A percentile compares a stretch with the other conserved stretches of the same genome.
Evolutionary conservation across 805 yeast species (phyloP).

Genomic region (Ogataea glucozyma): DNA sequence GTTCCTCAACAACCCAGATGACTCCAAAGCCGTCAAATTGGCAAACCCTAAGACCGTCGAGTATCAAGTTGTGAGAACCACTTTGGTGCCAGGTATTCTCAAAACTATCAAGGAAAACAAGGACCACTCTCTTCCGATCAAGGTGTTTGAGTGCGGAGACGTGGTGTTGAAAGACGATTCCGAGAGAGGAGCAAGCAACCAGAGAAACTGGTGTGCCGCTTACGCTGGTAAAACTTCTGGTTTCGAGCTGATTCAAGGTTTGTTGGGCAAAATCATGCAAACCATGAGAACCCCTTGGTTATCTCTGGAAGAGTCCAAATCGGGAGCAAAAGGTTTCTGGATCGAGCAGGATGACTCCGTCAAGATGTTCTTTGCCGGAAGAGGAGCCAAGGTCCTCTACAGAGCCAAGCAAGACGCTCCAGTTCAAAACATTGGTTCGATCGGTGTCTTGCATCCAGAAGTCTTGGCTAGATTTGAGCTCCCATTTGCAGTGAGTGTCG

Average conservation of each 20-base stretch:
- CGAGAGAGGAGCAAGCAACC: slow-evolving; percentile 90
- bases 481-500: slow-evolving; percentile 89
- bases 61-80: slow-evolving; percentile 96
- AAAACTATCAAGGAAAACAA: slow-evolving; percentile 96
- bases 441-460: slow-evolving; percentile 96
- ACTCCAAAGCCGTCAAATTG: slow-evolving; percentile 78
- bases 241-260: slow-evolving; percentile 91
- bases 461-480: slow-evolving; percentile 84
- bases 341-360: slow-evolving; percentile 67
- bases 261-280: slow-evolving; percentile 92
- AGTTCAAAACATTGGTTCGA: slow-evolving; percentile 66
- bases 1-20: slow-evolving; percentile 72
- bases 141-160: slow-evolving; percentile 94
- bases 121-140: slow-evolving; percentile 91
- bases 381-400: slow-evolving; percentile 88
- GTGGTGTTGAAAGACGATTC: slow-evolving; percentile 80
- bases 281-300: slow-evolving; percentile 90
- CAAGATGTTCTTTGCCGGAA: slow-evolving; percentile 90
- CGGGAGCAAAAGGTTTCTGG: slow-evolving; percentile 79
- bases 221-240: slow-evolving; percentile 95
- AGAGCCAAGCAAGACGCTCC: slow-evolving; percentile 62
- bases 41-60: slow-evolving; percentile 97
- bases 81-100: slow-evolving; percentile 89
- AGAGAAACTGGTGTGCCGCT: slow-evolving; percentile 93
- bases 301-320: slow-evolving; percentile 44